Base-by-base conservation (phyloP, 257 asterid species). In the Fraxinus pennsylvanica region DNA sequence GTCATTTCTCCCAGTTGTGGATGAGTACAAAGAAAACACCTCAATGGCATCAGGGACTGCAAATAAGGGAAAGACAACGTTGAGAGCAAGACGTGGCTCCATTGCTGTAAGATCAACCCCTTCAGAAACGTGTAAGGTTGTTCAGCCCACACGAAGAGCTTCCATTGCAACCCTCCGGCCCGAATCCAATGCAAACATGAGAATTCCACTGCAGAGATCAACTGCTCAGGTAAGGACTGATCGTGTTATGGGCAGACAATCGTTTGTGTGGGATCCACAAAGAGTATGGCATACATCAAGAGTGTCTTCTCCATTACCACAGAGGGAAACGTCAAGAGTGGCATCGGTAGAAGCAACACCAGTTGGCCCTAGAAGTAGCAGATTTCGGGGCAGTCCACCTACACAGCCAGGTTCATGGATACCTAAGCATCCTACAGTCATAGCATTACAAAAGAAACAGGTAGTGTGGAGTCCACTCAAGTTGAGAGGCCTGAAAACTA, bases 231-330 rank as follows among this genome's bases (percentile, higher is more conserved):
- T 70, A 54, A 89, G 87, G 86, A 78, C 50, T 2, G 92, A 84
- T 13, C 89, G 91, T 70, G 85, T 69, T 59, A 74, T 88, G 86
- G 96, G 97, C 2, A 83, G 97, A 50, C 93, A 90, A 52, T 90
- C 93, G 13, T 87, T 85, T 38, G 91, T 91, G 27, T 90, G 97
- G 99, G 98, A 94, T 36, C 96, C 94, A 38, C 90, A 91, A 39
- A 88, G 88, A 74, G 86, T 92, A 30, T 91, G 96, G 96, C 80
- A 88, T 36, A 84, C 91, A 10, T 83, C 96, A 4, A 91, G 90
- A 73, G 84, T 77, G 71, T 82, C 83, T 71, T 92, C 98, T 76
- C 97, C 99, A 27, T n/a, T 81, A 77, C 85, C 87, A 43, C 88
- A 81, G 71, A 81, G 84, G 43, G 89, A 87, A 75, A 65, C 30